Evolutionary conservation across 352 stramenopile genomes (phyloP).

Genomic region (Phytopythium delawarense): DNA sequence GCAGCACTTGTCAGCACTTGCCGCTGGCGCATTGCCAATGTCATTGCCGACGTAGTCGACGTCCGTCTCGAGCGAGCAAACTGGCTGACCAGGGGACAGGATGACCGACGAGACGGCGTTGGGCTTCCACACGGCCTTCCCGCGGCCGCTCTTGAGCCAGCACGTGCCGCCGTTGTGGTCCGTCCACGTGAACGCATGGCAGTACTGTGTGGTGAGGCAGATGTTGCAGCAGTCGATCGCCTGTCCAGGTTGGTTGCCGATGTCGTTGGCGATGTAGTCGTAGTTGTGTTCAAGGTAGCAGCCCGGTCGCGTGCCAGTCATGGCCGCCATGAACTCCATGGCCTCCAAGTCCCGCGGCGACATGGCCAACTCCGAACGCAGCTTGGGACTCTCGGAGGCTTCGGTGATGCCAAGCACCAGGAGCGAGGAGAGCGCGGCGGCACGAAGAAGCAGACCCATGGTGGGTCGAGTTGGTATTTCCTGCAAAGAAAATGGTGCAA

Average conservation of each 20-base stretch:
- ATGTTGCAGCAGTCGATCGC: not conserved
- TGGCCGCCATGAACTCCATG: not conserved
- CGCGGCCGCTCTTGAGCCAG: constrained; percentile 49
- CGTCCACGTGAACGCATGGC: constrained; percentile 22
- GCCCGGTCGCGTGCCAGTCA: not conserved
- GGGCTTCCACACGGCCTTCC: constrained; percentile 11
- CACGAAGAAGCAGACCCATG: not conserved
- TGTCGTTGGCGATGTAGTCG: constrained; percentile 5
- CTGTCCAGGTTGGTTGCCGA: not conserved
- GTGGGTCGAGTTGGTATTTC: not conserved
- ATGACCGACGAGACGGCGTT: constrained; percentile 8
- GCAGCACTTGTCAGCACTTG: constrained; percentile 10
- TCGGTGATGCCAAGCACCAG: not conserved
- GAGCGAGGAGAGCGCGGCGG: not conserved
- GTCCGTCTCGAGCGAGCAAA: constrained; percentile 8
- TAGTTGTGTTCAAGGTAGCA: constrained; percentile 4
- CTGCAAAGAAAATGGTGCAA: not conserved
- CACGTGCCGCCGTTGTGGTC: constrained; percentile 42
- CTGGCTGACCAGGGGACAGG: not conserved
- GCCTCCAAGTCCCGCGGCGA: not conserved
- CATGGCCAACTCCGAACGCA: not conserved
- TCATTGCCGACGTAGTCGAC: constrained; percentile 22
- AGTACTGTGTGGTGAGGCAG: not conserved
- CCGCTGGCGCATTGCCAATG: constrained; percentile 8
- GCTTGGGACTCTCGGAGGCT: not conserved